phyloP scores from a whole-genome alignment of 176 grass and related monocot species.

The Lolium multiflorum region DNA sequence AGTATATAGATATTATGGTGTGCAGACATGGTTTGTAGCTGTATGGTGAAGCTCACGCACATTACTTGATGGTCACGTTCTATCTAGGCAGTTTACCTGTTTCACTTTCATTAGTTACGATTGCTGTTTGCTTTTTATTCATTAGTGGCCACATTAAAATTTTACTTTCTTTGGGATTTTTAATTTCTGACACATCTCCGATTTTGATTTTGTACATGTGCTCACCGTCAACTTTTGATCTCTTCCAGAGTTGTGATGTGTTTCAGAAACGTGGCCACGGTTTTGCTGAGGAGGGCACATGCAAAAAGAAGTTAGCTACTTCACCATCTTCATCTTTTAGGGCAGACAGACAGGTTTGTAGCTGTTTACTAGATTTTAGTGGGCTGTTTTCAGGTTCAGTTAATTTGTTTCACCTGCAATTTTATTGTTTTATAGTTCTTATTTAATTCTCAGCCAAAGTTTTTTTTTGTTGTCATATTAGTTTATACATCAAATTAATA shows the following conservation, averaged over 20 bases:
- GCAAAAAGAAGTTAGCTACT: neutral
- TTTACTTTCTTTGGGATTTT: neutral
- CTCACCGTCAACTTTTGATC: neutral
- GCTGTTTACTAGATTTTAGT: neutral
- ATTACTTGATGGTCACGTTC: slow-evolving; percentile 2
- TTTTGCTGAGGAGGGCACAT: slow-evolving; percentile 15
- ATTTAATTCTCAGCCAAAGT: neutral
- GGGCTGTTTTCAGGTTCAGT: neutral
- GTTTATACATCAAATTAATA: neutral
- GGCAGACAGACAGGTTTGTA: neutral
- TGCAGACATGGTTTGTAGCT: neutral
- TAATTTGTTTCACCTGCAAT: neutral
- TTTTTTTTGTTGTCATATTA: neutral
- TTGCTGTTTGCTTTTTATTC: neutral
- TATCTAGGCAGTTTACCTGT: neutral
- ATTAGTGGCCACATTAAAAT: neutral
- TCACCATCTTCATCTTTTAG: neutral
- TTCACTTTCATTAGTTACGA: neutral
- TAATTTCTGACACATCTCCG: neutral
- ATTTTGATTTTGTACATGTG: neutral
- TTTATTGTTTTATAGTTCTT: neutral
- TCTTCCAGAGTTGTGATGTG: neutral
- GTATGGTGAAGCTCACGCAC: neutral
- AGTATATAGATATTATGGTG: neutral
- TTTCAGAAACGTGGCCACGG: neutral